Base-by-base conservation (phyloP, 805 yeast genomes). In the Cyberlindnera xishuangbannaensis region DNA sequence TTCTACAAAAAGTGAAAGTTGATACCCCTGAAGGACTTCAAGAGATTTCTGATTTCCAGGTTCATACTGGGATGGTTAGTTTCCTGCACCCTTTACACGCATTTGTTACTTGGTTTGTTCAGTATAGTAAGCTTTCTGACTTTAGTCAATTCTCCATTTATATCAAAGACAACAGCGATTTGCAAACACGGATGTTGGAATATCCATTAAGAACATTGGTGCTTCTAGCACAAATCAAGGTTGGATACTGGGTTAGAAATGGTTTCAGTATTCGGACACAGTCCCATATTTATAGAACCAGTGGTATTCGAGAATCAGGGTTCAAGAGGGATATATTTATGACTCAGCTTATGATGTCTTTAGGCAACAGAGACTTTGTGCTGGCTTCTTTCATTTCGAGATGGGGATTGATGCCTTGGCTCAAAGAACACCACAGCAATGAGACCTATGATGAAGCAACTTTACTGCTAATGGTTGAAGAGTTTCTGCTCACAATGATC, bases 181-280 rank as follows among this genome's bases (percentile, higher is more conserved):
- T 33, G 10, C 24, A 29, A 7, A 21, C 28, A 25, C 15, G 16
- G 15, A 20, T 36, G 6, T 71, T 81, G 43, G 95, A 86, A 43
- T 78, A 82, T 42, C 82, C 96, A 0, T 55, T 92, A 15, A 67
- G 94, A 37, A 80, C 88, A 0, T 51, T 86, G 18, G 95, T 84
- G 0, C 57, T 84, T 7, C 58, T 85, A 43, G 76, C 95, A 0
- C 97, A 92, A 49, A 83, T 90, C 7, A 80, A 84, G 40, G 77
- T 83, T 0, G 96, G 96, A 0, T 71, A 82, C 36, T 90, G 97
- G 97, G 96, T 90, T 0, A 71, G 97, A 49, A 90, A 90, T 57
- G 98, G 98, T 0, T 71, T 75, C 38, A 80, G 88, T 25, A 77
- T 86, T 5, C 68, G 82, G 25, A 76, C 78, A 17, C 97, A 90